phyloP scores from a whole-genome alignment of 1,139 yeast genomes.

The Debaryomyces udenii region DNA sequence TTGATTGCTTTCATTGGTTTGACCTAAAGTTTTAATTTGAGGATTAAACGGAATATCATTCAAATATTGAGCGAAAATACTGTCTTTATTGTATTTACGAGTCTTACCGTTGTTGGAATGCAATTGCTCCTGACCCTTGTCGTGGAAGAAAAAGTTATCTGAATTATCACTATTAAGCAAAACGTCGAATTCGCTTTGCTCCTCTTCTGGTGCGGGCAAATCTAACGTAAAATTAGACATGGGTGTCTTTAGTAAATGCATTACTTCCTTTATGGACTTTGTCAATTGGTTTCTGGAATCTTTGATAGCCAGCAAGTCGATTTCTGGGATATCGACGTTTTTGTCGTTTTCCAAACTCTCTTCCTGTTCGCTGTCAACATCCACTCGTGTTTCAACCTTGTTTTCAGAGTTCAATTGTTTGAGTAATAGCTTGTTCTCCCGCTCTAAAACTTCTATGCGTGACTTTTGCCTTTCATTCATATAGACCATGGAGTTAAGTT shows the following conservation, averaged over 20 bases:
- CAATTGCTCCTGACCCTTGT: constrained; percentile 7
- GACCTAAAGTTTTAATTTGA: background rate
- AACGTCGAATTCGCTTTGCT: constrained; percentile 20
- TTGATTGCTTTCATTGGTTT: constrained; percentile 1
- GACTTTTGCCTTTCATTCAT: constrained; percentile 39
- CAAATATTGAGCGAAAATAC: constrained; percentile 13
- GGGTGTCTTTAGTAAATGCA: constrained; percentile 44
- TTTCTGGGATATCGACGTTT: constrained; percentile 32
- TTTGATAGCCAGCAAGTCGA: constrained; percentile 44
- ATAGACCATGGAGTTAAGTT: constrained; percentile 48
- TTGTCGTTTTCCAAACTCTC: background rate
- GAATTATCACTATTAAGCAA: constrained; percentile 20
- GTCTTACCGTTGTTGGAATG: constrained; percentile 1
- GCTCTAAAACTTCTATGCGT: constrained; percentile 34
- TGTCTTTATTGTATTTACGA: constrained; percentile 7
- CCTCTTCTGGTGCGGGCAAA: constrained; percentile 21
- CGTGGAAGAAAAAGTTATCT: constrained; percentile 19
- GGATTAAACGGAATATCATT: constrained; percentile 8
- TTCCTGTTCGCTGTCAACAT: constrained; percentile 8
- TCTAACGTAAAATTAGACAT: constrained; percentile 23
- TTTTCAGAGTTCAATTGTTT: constrained; percentile 11
- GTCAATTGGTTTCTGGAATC: constrained; percentile 43
- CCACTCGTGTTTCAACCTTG: constrained; percentile 1
- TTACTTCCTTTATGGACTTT: constrained; percentile 46
- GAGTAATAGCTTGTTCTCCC: constrained; percentile 20